Evolutionary conservation across 257 asterid species (phyloP), one percentile per base, ranked within the genome.

Genomic region (Penstemon newberryi): DNA sequence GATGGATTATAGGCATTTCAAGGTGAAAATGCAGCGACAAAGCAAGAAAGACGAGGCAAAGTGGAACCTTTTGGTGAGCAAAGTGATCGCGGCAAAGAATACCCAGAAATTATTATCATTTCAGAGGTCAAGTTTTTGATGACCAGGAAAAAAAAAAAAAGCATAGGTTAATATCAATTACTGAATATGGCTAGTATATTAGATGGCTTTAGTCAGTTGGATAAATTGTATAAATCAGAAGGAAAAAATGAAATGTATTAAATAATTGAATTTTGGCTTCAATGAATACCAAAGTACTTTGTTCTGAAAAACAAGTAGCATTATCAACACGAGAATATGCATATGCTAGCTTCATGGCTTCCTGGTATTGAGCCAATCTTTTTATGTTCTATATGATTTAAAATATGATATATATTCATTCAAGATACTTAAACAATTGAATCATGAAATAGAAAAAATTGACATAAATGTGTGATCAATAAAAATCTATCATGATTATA

Each of bases 31-130:
- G 91, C 81, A 50, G 83, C 92, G 79, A 42, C 89, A 82, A 73
- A 86, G 83, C 15, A 91, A 83, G 83, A 91, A 80, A 71, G 92
- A 88, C 0, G 89, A 84, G 56, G 78, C 72, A 0, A 88, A 83
- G 71, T 91, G 97, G 97, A 83, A 71, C 56, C 55, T 83, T 53
- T 75, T 91, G 82, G 96, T 81, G 57, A 82, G 84, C 71, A 91
- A 81, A 79, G 95, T 91, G 50, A 62, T 69, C 10, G 90, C 88
- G 47, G 86, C 86, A 54, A 87, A 72, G 70, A 81, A 81, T 79
- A 77, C 81, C 3, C 80, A 83, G 67, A 78, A 81, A 61, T 79
- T 86, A 8, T 73, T 87, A 44, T 72, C 84, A 12, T 64, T 77
- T 70, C 68, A 55, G 54, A 78, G 78, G 81, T 72, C 81, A 15